Base-by-base conservation (phyloP, 23 red algal genomes). In the Gracilaria domingensis region DNA sequence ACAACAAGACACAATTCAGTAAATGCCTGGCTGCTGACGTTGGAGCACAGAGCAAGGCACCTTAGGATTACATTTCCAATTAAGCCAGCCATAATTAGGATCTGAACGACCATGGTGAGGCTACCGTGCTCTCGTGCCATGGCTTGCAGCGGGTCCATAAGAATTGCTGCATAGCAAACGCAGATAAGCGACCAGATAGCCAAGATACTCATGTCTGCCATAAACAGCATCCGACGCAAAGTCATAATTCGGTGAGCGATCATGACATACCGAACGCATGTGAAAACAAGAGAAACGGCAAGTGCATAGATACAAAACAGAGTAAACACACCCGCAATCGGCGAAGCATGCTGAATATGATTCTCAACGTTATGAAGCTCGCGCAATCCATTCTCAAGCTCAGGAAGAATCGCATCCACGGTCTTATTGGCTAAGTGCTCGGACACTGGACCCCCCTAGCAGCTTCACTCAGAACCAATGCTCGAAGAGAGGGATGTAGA, bases 381-480 rank as follows among this genome's bases (percentile, higher is more conserved):
- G 2, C 35, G 33, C 28, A 71, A 23, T 12, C 89, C 79, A 34
- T 48, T 54, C 39, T 75, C 17, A 39, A 83, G 36, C 21, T 84
- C 77, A 0, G 89, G 89, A 69, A 92, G 30, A 26, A 92, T 72
- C 8, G 20, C 45, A 24, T 83, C 65, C 36, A 92, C 34, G 32
- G 89, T 84, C 53, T 92, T 92, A 59, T 83, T 92, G 9, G 39
- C 12, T 21, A 92, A 23, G 49, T 83, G 79, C 39, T 84, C 56
- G 14, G 77, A 33, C 23, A 84, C 62, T 33, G 78, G 36, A 55
- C 89, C 89, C n/a, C 54, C 40, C 50, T 54, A 11, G 80, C 65
- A 47, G 66, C 80, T 61, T 92, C 80, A 16, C 49, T 76, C 16
- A 74, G 12, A 71, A 92, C 42, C n/a, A 84, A 20, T 25, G 58